Percentiles rank a stretch among this genome's conserved stretches.
Evolutionary conservation across 2,329 filamentous ascomycete genomes (phyloP).

Genomic region (Phaeosphaeriaceae sp.): DNA sequence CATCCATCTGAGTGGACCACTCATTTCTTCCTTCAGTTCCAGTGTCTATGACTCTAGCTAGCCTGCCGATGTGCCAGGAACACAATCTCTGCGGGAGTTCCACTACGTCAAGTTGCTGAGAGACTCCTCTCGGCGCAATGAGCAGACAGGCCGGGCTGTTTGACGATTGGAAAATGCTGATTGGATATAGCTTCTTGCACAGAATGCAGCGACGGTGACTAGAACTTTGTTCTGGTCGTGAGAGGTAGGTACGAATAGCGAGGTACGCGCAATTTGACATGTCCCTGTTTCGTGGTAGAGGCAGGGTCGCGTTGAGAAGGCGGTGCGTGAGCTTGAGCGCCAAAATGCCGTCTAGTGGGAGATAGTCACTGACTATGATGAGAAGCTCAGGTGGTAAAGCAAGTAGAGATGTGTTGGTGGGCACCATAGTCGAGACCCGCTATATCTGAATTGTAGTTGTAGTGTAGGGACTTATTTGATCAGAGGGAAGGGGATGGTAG

Average conservation of each 20-base stretch:
- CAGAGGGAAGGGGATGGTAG: neutral
- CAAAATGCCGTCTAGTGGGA: slow-evolving; percentile 46
- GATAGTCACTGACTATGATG: slow-evolving; percentile 44
- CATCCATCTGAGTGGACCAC: slow-evolving; percentile 32
- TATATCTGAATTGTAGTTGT: neutral
- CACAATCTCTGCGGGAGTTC: slow-evolving; percentile 41
- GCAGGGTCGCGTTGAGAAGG: slow-evolving; percentile 36
- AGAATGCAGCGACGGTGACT: slow-evolving; percentile 35
- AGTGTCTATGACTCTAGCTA: slow-evolving; percentile 31
- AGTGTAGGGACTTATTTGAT: neutral
- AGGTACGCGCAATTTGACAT: slow-evolving; percentile 36
- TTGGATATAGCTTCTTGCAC: slow-evolving; percentile 40
- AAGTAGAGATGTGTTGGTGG: slow-evolving; percentile 17
- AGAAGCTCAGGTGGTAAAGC: slow-evolving; percentile 51
- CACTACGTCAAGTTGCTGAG: slow-evolving; percentile 25
- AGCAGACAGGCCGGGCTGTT: slow-evolving; percentile 36
- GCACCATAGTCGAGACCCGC: slow-evolving; percentile 9
- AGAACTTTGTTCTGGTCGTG: slow-evolving; percentile 11
- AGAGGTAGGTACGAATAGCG: slow-evolving; percentile 37
- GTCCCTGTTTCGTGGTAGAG: slow-evolving; percentile 6
- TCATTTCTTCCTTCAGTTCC: slow-evolving; percentile 28
- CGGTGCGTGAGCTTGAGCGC: slow-evolving; percentile 48
- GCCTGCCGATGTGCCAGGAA: slow-evolving; percentile 41
- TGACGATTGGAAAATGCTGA: slow-evolving; percentile 37
- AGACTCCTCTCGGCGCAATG: slow-evolving; percentile 3